Evolutionary conservation across 805 yeast genomes (phyloP).

Genomic region (Wickerhamiella vanderwaltii): DNA sequence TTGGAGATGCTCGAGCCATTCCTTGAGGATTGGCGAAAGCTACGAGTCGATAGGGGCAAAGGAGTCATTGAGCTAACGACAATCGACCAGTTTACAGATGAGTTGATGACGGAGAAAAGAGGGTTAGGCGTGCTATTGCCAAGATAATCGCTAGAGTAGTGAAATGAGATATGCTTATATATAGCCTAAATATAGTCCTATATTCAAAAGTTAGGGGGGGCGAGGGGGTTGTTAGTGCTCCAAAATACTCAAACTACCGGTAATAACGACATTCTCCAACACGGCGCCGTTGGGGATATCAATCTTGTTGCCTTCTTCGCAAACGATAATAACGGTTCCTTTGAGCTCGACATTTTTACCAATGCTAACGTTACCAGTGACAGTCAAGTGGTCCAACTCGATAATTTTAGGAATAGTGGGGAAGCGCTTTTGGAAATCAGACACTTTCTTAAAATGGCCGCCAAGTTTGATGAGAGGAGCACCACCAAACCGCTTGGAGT

Average conservation of each 20-base stretch:
- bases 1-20: conserved; percentile 43
- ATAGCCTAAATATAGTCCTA: background rate
- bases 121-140: conserved; percentile 70
- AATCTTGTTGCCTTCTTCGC: conserved; percentile 92
- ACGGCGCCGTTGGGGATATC: conserved; percentile 95
- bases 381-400: conserved; percentile 93
- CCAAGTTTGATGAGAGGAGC: conserved; percentile 94
- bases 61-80: conserved; percentile 36
- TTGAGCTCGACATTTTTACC: conserved; percentile 85
- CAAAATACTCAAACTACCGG: conserved; percentile 89
- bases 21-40: conserved; percentile 54
- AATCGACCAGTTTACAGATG: conserved; percentile 68
- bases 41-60: conserved; percentile 36
- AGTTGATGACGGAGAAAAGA: conserved; percentile 41
- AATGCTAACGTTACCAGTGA: conserved; percentile 87
- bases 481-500: conserved; percentile 77
- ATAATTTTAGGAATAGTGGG: conserved; percentile 92
- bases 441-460: conserved; percentile 90
- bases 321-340: conserved; percentile 95
- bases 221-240: conserved; percentile 48
- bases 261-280: conserved; percentile 90
- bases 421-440: conserved; percentile 78
- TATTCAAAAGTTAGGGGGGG: background rate
- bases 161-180: background rate
- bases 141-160: background rate